Evolutionary conservation across 192 early-diverging fungal species (phyloP).

Genomic region (Rhizoclosmatium globosum): DNA sequence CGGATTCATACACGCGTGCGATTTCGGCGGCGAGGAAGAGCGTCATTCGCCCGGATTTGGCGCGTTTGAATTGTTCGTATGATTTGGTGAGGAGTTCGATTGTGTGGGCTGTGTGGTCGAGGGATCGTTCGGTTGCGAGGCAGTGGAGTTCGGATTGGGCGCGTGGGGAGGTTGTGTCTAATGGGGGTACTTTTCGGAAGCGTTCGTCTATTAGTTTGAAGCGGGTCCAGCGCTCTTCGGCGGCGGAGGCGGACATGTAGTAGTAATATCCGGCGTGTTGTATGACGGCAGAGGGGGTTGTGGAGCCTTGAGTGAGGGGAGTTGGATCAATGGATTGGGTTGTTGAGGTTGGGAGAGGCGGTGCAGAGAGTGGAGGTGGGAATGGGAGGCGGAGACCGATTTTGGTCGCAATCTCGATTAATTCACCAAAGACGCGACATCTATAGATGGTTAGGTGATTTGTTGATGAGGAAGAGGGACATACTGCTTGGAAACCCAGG

Average conservation of each 20-base stretch:
- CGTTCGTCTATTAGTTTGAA: slow-evolving; percentile 48
- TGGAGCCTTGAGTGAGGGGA: slow-evolving; percentile 32
- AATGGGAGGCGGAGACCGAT: slow-evolving; percentile 72
- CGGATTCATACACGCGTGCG: slow-evolving; percentile 79
- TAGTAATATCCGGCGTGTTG: slow-evolving; percentile 92
- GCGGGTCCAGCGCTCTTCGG: slow-evolving; percentile 71
- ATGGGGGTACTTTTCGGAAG: background rate
- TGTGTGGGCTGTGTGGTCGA: slow-evolving; percentile 67
- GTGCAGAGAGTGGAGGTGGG: slow-evolving; percentile 55
- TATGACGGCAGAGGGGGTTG: slow-evolving; percentile 72
- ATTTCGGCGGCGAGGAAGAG: slow-evolving; percentile 87
- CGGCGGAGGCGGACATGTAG: slow-evolving; percentile 75
- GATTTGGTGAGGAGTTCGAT: slow-evolving; percentile 90
- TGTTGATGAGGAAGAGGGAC: slow-evolving; percentile 14
- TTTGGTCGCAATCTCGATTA: slow-evolving; percentile 73
- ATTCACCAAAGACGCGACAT: slow-evolving; percentile 80
- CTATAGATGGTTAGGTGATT: slow-evolving; percentile 40
- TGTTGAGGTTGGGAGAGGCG: slow-evolving; percentile 45
- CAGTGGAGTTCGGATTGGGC: slow-evolving; percentile 32
- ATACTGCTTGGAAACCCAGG: slow-evolving; percentile 82
- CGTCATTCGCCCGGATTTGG: slow-evolving; percentile 79
- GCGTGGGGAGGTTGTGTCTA: slow-evolving; percentile 38
- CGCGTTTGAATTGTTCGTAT: slow-evolving; percentile 88
- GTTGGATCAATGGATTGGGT: slow-evolving; percentile 30
- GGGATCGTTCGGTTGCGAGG: slow-evolving; percentile 17